phyloP scores from a whole-genome alignment of 2,329 filamentous ascomycete species.

The Beauveria caledonica region DNA sequence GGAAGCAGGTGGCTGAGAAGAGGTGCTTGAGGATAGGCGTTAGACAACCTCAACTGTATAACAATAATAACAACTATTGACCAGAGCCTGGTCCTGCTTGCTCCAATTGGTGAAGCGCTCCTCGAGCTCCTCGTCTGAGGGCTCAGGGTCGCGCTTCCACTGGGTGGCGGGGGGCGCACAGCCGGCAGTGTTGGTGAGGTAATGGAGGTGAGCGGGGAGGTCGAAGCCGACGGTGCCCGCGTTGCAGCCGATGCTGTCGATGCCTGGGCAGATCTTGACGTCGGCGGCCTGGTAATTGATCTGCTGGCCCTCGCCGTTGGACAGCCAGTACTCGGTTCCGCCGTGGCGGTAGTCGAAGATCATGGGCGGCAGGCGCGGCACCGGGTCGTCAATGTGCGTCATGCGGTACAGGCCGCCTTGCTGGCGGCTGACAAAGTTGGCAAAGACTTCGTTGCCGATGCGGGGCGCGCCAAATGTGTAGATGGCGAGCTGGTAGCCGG shows the following conservation, averaged over 20 bases:
- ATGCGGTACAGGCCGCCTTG: slow-evolving; percentile 50
- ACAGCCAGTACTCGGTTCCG: slow-evolving; percentile 62
- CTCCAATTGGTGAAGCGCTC: slow-evolving; percentile 28
- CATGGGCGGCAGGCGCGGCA: slow-evolving; percentile 58
- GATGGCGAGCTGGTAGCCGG: slow-evolving; percentile 40
- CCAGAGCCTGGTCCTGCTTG: slow-evolving; percentile 24
- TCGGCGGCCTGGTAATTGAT: slow-evolving; percentile 30
- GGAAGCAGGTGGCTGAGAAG: too few species aligned
- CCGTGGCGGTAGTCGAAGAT: slow-evolving; percentile 55
- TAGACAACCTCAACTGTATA: too few species aligned
- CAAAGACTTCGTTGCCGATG: slow-evolving; percentile 50
- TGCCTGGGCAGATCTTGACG: slow-evolving; percentile 41
- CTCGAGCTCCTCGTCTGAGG: slow-evolving; percentile 30
- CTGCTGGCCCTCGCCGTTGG: slow-evolving; percentile 24
- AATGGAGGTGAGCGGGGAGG: slow-evolving; percentile 37
- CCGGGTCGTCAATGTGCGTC: slow-evolving; percentile 59
- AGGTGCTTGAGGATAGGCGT: too few species aligned
- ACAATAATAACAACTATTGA: background rate
- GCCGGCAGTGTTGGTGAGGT: slow-evolving; percentile 36
- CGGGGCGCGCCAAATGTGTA: slow-evolving; percentile 63
- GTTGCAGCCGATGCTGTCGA: slow-evolving; percentile 41
- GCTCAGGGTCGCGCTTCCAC: slow-evolving; percentile 20
- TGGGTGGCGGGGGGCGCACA: slow-evolving; percentile 25
- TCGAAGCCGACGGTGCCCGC: slow-evolving; percentile 39
- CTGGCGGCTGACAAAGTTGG: slow-evolving; percentile 45